A percentile compares a stretch with the other conserved stretches of the same genome.
Conservation (phyloP, 768 basidiomycete species). For the Russula dissimulans region DNA sequence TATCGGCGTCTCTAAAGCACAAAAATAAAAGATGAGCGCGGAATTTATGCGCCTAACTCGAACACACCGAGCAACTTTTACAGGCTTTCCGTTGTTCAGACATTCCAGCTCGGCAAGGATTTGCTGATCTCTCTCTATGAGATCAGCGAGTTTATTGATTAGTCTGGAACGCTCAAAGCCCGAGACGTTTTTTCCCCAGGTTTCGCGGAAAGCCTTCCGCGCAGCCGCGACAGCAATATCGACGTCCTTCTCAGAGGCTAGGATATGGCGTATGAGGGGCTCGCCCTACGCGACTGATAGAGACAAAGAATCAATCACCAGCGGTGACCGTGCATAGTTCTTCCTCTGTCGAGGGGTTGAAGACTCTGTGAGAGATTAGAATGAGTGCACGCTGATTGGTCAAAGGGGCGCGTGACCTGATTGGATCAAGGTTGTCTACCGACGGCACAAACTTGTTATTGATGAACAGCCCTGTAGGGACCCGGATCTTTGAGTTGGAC, state of each 20-base stretch:
- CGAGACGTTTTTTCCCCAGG: conserved; percentile 87
- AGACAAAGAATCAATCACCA: conserved; percentile 19
- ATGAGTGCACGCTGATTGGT: not conserved
- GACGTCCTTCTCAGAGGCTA: conserved; percentile 67
- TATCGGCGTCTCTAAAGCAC: conserved; percentile 61
- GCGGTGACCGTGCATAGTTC: conserved; percentile 59
- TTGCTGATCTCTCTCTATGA: conserved; percentile 79
- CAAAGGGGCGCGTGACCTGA: conserved; percentile 39
- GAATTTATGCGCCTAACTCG: conserved; percentile 24
- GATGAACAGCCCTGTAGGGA: conserved; percentile 85
- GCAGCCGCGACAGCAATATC: conserved; percentile 80
- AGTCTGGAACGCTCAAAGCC: conserved; percentile 73
- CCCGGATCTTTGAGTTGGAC: conserved; percentile 34
- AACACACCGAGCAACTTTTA: conserved; percentile 43
- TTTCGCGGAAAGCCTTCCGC: conserved; percentile 69
- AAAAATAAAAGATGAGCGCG: not conserved
- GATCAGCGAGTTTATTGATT: conserved; percentile 78
- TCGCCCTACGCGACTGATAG: not conserved
- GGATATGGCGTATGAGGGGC: not conserved
- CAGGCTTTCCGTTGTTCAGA: conserved; percentile 89
- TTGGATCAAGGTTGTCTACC: conserved; percentile 52
- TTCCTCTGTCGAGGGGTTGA: conserved; percentile 75
- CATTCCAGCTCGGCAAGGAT: conserved; percentile 77
- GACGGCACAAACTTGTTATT: conserved; percentile 84
- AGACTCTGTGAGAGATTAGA: conserved; percentile 14